Percentiles rank a stretch among this genome's conserved stretches.
These are phyloP conservation scores for Nannochloris sp. DNA, from an alignment of 139 green algal species.

Conservation along the genomic window DNA sequence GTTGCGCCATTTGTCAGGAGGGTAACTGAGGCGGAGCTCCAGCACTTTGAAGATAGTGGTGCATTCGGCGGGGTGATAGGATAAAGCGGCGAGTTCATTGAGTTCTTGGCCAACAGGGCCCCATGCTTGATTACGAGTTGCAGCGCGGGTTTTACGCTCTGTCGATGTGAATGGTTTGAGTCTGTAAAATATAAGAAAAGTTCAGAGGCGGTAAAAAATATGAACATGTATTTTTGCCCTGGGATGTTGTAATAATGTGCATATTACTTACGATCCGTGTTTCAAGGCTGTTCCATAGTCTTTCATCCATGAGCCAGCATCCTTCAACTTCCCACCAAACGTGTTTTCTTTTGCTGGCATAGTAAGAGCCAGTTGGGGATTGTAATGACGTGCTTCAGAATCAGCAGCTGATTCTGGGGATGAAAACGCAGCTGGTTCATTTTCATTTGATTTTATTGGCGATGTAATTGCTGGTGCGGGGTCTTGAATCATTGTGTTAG, in stretches of 20 bases:
- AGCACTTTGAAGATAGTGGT: conserved; percentile 64
- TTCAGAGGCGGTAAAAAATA: background rate
- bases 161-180: conserved; percentile 50
- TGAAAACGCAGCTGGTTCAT: no score
- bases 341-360: background rate
- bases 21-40: conserved; percentile 50
- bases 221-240: background rate
- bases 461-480: no score
- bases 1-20: conserved; percentile 67
- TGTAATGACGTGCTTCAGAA: background rate
- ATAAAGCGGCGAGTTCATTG: conserved; percentile 53
- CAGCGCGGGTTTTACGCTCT: conserved; percentile 57
- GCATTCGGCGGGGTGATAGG: conserved; percentile 34
- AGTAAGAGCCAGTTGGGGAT: no score
- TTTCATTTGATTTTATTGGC: no score
- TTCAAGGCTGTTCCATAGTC: conserved; percentile 69
- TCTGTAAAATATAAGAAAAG: background rate
- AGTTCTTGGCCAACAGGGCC: conserved; percentile 64
- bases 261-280: conserved; percentile 6
- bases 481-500: no score
- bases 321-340: conserved; percentile 1
- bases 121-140: conserved; percentile 71
- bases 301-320: conserved; percentile 38
- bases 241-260: background rate
- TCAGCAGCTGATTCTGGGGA: background rate